A percentile compares a stretch with the other conserved stretches of the same genome.
phyloP scores from a whole-genome alignment of 2,329 filamentous ascomycete genomes.

The Claviceps paspali region DNA sequence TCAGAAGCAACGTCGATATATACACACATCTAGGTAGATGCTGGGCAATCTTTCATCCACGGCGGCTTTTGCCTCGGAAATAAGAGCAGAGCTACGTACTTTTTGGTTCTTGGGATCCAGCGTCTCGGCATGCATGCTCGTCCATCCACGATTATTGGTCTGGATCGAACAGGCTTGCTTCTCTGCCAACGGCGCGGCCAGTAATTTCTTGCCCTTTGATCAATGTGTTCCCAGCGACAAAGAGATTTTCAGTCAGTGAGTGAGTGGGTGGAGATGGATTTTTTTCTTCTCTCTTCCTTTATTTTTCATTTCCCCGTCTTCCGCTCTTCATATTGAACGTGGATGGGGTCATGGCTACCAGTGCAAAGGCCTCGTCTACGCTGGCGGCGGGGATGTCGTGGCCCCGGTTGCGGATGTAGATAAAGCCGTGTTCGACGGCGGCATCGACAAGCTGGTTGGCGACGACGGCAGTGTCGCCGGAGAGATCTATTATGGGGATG shows the following conservation, averaged over 20 bases:
- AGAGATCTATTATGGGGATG: slow-evolving; percentile 75
- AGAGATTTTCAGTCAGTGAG: too few relatives aligned
- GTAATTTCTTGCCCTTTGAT: slow-evolving; percentile 50
- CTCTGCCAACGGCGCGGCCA: slow-evolving; percentile 50
- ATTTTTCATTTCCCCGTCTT: too few relatives aligned
- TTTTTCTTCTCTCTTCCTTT: too few relatives aligned
- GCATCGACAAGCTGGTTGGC: slow-evolving; percentile 64
- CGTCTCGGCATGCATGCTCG: slow-evolving; percentile 74
- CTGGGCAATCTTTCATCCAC: too few relatives aligned
- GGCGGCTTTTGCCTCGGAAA: too few relatives aligned
- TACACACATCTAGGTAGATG: too few relatives aligned
- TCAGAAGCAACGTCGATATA: neutral
- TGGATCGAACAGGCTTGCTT: slow-evolving; percentile 64
- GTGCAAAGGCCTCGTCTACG: slow-evolving; percentile 55
- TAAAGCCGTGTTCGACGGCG: slow-evolving; percentile 70
- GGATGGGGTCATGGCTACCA: slow-evolving; percentile 50
- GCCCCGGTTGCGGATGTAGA: slow-evolving; percentile 69
- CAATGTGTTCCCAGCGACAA: neutral
- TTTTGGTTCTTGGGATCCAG: slow-evolving; percentile 72
- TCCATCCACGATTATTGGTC: slow-evolving; percentile 77
- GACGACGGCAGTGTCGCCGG: slow-evolving; percentile 36
- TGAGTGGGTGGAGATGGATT: too few relatives aligned
- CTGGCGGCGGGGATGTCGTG: slow-evolving; percentile 49
- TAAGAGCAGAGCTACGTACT: slow-evolving; percentile 28
- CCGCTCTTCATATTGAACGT: too few relatives aligned